These are phyloP conservation scores for Centella asiatica DNA, from an alignment of 129 eudicot species.

Conservation along the genomic window DNA sequence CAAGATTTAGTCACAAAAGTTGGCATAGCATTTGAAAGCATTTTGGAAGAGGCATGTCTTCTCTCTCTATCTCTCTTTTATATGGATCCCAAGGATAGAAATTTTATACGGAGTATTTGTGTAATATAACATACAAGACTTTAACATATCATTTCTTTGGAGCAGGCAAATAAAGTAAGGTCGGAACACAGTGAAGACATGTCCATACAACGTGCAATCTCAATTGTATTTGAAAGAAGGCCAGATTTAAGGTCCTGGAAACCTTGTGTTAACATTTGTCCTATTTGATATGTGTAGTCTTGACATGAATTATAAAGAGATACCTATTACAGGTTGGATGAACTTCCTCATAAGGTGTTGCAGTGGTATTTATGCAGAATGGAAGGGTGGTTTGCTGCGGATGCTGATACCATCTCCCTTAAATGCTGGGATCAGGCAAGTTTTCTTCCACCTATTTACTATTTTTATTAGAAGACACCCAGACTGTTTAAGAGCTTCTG, in stretches of 20 bases:
- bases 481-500: background rate
- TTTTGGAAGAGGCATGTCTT: slow-evolving; percentile 67
- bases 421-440: slow-evolving; percentile 88
- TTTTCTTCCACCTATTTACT: background rate
- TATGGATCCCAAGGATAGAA: no score
- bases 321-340: slow-evolving; percentile 27
- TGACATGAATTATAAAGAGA: background rate
- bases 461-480: background rate
- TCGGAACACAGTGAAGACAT: slow-evolving; percentile 61
- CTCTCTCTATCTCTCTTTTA: slow-evolving; percentile 2
- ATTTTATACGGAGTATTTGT: no score
- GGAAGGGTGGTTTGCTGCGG: slow-evolving; percentile 99
- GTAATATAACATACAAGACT: no score
- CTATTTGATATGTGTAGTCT: background rate
- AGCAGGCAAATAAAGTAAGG: slow-evolving; percentile 72
- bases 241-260: slow-evolving; percentile 70
- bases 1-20: slow-evolving; percentile 73
- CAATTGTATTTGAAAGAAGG: slow-evolving; percentile 73
- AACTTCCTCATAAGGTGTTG: slow-evolving; percentile 78
- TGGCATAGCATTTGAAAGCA: slow-evolving; percentile 67
- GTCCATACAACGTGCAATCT: slow-evolving; percentile 58
- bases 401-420: slow-evolving; percentile 91
- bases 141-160: background rate
- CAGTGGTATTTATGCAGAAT: slow-evolving; percentile 98
- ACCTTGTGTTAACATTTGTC: background rate